These are phyloP conservation scores for Cutaneotrichosporon sp. DNA, from an alignment of 1,284 basidiomycete species.

Conservation along the genomic window DNA sequence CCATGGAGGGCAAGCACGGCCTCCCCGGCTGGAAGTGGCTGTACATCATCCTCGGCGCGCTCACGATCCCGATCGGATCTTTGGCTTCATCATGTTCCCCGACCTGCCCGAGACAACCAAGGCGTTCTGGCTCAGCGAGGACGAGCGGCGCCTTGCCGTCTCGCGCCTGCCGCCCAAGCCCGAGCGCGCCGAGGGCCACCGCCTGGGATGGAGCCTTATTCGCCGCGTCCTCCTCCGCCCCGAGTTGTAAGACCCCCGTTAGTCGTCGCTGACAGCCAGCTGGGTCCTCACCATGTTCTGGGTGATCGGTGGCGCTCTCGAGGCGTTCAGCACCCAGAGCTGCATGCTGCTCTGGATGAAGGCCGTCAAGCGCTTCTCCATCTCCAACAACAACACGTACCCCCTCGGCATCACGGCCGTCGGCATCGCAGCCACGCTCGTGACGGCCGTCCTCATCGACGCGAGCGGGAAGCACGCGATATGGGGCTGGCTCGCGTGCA, in stretches of 20 bases:
- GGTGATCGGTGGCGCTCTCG: conserved; percentile 18
- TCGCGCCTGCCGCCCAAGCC: conserved; percentile 18
- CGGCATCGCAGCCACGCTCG: no score
- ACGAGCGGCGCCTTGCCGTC: conserved; percentile 16
- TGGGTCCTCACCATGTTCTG: conserved; percentile 16
- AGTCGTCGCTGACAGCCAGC: background rate
- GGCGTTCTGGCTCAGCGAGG: conserved; percentile 16
- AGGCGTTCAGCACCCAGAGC: background rate
- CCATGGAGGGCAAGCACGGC: conserved; percentile 33
- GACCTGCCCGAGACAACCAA: conserved; percentile 15
- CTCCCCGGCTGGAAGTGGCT: conserved; percentile 33
- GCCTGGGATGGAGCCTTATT: conserved; percentile 10
- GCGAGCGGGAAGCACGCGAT: no score
- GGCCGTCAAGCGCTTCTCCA: no score
- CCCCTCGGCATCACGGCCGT: no score
- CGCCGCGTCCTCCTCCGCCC: conserved; percentile 12
- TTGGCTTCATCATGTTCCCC: conserved; percentile 21
- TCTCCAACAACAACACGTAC: no score
- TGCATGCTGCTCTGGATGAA: no score
- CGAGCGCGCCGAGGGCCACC: conserved; percentile 5
- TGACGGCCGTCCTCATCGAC: no score
- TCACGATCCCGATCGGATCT: conserved; percentile 22
- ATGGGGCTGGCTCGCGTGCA: no score
- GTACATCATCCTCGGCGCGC: conserved; percentile 20
- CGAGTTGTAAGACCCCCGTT: conserved; percentile 12